Percentiles rank a stretch among this genome's conserved stretches.
phyloP scores from a whole-genome alignment of 2,329 filamentous ascomycete species.

The Aspergillus novofumigatus region DNA sequence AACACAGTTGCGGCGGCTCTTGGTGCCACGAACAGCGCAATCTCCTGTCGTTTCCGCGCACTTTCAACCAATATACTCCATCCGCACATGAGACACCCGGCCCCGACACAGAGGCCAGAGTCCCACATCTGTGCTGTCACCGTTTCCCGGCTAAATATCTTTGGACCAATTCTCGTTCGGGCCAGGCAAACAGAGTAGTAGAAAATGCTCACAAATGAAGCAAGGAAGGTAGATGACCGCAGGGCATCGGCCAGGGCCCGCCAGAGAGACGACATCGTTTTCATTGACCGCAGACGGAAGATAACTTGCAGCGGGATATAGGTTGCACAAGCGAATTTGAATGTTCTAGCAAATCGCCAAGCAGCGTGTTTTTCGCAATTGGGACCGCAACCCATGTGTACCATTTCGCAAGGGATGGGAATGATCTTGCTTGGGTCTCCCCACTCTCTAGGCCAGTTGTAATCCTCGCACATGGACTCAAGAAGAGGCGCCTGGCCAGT shows the following conservation, averaged over 20 bases:
- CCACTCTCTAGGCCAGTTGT: conserved; percentile 63
- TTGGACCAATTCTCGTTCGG: conserved; percentile 69
- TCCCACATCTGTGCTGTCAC: conserved; percentile 55
- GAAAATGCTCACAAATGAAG: conserved; percentile 71
- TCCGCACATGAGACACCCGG: conserved; percentile 71
- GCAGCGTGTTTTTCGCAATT: conserved; percentile 69
- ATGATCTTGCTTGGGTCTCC: conserved; percentile 66
- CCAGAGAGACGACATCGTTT: conserved; percentile 43
- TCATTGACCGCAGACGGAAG: conserved; percentile 52
- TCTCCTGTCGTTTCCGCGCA: conserved; percentile 62
- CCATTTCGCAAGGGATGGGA: conserved; percentile 77
- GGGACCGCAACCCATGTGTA: conserved; percentile 72
- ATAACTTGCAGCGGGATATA: conserved; percentile 72
- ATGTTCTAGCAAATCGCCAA: conserved; percentile 63
- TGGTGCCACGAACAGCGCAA: conserved; percentile 76
- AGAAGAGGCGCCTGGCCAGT: conserved; percentile 67
- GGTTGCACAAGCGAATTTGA: conserved; percentile 69
- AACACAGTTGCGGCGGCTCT: conserved; percentile 70
- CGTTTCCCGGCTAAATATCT: conserved; percentile 54
- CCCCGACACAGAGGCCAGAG: conserved; percentile 61
- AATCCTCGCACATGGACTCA: conserved; percentile 67
- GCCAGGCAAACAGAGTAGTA: conserved; percentile 81
- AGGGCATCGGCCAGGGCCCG: conserved; percentile 57
- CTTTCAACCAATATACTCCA: conserved; percentile 76
- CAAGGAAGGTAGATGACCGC: conserved; percentile 73